phyloP scores from a whole-genome alignment of 73 alveolate species.

The Symbiodinium pilosum region DNA sequence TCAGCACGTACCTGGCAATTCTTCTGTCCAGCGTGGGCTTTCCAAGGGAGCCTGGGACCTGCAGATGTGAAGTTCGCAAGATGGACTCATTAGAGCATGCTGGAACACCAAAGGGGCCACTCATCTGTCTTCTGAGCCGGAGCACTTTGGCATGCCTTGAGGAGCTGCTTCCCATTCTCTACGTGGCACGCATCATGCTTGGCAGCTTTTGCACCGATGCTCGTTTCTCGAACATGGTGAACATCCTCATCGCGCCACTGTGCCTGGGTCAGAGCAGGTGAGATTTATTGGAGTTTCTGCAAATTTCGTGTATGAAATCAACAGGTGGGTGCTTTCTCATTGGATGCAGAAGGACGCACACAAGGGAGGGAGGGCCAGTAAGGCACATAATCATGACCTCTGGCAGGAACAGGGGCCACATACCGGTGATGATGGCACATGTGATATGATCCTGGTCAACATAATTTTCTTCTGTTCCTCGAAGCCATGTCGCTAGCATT shows the following conservation, averaged over 20 bases:
- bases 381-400: no score
- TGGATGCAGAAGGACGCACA: constrained; percentile 93
- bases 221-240: constrained; percentile 33
- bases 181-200: constrained; percentile 78
- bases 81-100: neutral
- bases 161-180: constrained; percentile 68
- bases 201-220: constrained; percentile 64
- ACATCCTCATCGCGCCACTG: constrained; percentile 43
- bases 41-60: constrained; percentile 29
- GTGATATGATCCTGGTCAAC: no score
- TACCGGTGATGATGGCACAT: no score
- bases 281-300: no score
- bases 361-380: no score
- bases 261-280: neutral
- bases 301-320: neutral
- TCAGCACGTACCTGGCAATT: constrained; percentile 17
- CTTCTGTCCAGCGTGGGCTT: constrained; percentile 51
- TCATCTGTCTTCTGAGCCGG: neutral
- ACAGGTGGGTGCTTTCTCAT: constrained; percentile 47
- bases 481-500: no score
- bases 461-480: no score
- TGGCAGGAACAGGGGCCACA: no score
- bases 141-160: no score
- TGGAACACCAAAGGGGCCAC: neutral
- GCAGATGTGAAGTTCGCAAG: neutral